These are phyloP conservation scores for Oryza punctata DNA, from an alignment of 176 grass and related monocot genomes.

Conservation along the genomic window DNA sequence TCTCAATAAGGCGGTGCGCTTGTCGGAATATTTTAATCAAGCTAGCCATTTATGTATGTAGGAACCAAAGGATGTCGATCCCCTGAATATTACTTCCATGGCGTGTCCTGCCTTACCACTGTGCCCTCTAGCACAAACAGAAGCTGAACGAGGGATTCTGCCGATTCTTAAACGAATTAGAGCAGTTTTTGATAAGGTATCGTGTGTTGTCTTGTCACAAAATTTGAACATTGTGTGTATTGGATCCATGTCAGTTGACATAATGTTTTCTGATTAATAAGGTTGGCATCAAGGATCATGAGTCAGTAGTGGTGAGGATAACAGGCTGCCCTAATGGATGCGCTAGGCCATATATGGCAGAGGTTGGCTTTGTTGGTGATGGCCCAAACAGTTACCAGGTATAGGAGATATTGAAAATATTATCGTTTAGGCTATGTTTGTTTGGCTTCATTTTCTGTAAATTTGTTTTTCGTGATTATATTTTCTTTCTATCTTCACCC, in stretches of 20 bases:
- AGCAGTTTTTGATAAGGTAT: conserved; percentile 86
- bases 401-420: background rate
- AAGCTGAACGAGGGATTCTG: conserved; percentile 95
- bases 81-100: conserved; percentile 89
- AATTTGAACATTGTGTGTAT: background rate
- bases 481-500: background rate
- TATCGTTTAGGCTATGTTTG: background rate
- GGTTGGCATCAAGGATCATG: conserved; percentile 72
- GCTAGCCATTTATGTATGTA: conserved; percentile 40
- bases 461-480: background rate
- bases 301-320: conserved; percentile 88
- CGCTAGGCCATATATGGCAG: conserved; percentile 96
- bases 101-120: conserved; percentile 91
- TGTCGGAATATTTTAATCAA: conserved; percentile 24
- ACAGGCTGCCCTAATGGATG: conserved; percentile 98
- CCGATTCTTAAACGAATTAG: conserved; percentile 83
- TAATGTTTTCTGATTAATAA: conserved; percentile 39
- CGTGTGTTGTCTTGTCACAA: background rate
- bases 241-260: background rate
- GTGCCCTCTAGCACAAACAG: conserved; percentile 89
- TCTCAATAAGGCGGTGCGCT: background rate
- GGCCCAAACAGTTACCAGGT: conserved; percentile 99
- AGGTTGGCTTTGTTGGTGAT: conserved; percentile 97
- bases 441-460: background rate
- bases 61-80: conserved; percentile 85